A percentile compares a stretch with the other conserved stretches of the same genome.
phyloP scores from a whole-genome alignment of 2,329 filamentous ascomycete species.

The Beauveria sp. region DNA sequence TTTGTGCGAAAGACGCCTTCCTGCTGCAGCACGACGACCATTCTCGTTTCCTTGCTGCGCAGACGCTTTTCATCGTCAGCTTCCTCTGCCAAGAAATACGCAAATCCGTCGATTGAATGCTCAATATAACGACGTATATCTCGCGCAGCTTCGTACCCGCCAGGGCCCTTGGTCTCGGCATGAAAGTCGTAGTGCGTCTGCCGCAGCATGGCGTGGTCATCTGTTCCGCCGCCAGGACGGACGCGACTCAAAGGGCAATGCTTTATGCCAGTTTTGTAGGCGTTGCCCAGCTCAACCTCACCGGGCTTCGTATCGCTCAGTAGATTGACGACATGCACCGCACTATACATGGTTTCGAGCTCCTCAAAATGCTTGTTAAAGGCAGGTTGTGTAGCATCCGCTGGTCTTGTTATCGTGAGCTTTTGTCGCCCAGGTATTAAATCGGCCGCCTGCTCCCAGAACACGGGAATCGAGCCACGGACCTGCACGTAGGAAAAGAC shows the following conservation, averaged over 20 bases:
- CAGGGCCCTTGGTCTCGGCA: slow-evolving; percentile 79
- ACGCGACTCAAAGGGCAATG: slow-evolving; percentile 63
- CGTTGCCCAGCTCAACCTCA: slow-evolving; percentile 73
- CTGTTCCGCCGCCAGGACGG: slow-evolving; percentile 41
- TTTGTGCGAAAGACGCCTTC: slow-evolving; percentile 95
- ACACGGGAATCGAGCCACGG: slow-evolving; percentile 86
- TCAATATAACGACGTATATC: slow-evolving; percentile 74
- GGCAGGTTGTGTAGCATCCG: slow-evolving; percentile 84
- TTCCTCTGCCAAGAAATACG: slow-evolving; percentile 82
- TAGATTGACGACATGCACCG: slow-evolving; percentile 87
- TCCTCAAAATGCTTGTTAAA: slow-evolving; percentile 92
- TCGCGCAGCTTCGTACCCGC: slow-evolving; percentile 84
- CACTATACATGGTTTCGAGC: slow-evolving; percentile 80
- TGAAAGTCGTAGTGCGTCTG: slow-evolving; percentile 95
- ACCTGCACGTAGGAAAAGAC: slow-evolving; percentile 93
- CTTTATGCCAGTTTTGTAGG: slow-evolving; percentile 71
- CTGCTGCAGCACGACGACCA: slow-evolving; percentile 74
- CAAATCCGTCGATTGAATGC: slow-evolving; percentile 75
- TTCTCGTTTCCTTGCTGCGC: slow-evolving; percentile 32
- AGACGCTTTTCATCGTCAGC: slow-evolving; percentile 43
- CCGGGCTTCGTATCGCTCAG: slow-evolving; percentile 84
- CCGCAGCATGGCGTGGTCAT: slow-evolving; percentile 66
- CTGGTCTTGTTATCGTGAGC: slow-evolving; percentile 80
- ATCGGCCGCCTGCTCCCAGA: slow-evolving; percentile 91
- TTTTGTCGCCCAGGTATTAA: slow-evolving; percentile 90